Evolutionary conservation across 2,329 filamentous ascomycete species (phyloP), one percentile per base, ranked within the genome.

Genomic region (Penicillium expansum): DNA sequence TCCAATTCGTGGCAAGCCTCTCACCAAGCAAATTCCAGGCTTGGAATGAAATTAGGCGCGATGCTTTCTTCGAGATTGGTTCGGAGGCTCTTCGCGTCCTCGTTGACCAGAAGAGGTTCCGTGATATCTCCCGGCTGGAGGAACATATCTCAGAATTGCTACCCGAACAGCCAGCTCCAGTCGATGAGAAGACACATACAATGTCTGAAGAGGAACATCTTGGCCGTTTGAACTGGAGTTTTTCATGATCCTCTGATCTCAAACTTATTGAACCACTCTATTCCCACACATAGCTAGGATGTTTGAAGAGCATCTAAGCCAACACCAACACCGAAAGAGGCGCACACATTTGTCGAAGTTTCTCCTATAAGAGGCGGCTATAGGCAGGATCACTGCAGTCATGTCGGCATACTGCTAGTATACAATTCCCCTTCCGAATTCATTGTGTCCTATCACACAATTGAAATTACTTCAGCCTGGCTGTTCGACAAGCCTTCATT

Each of bases 31-130:
- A 60, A 18, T 55, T 68, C 20, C 59, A 63, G 20, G 44, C 55
- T 9, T 68, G 59, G 62, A 56, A 57, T 30, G 54, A 64, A 14
- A 29, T 37, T 18, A 60, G 66, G 22, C 68, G 67, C 20, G 71
- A 70, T 50, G 59, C 62, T 33, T 65, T 75, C 42, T 63, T 76
- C 38, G 65, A 63, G 2, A 65, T 70, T n/a, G 66, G 71, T 10
- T 71, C 76, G 35, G 71, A 76, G 48, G 74, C 70, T 7, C 69
- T 77, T n/a, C 69, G 71, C 29, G 52, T 77, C 22, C 65, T 74
- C 41, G 62, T 74, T 27, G 69, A 74, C 16, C 69, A 69, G 52
- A 67, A 69, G 35, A 62, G 66, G 9, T 61, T 66, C 44, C 59
- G 59, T 35, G 65, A 73, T 47, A 73, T 70, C 22, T 62, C 67